phyloP scores from a whole-genome alignment of 2,329 filamentous ascomycete species.

The Colletotrichum eremochloae region DNA sequence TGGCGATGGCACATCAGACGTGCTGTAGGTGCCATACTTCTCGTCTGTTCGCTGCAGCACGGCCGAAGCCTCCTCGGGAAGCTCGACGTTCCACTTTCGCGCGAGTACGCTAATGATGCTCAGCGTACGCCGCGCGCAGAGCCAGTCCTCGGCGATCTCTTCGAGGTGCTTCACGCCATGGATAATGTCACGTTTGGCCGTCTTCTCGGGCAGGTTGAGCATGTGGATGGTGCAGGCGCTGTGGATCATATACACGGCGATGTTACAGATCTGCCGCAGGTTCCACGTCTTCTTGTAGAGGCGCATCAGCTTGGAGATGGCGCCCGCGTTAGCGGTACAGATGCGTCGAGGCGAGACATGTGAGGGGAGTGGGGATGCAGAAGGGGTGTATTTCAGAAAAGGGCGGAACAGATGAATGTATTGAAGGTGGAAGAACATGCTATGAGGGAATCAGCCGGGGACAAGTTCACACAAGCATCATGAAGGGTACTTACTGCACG shows the following conservation, averaged over 20 bases:
- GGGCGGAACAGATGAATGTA: conserved; percentile 97
- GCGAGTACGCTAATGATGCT: conserved; percentile 87
- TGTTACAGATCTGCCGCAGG: conserved; percentile 93
- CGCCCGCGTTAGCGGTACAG: conserved; percentile 89
- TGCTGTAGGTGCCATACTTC: conserved; percentile 81
- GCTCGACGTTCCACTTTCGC: conserved; percentile 88
- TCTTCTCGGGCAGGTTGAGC: conserved; percentile 93
- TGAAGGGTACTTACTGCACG: conserved; percentile 79
- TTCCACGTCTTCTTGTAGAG: conserved; percentile 95
- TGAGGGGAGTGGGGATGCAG: conserved; percentile 83
- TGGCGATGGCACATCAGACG: conserved; percentile 72
- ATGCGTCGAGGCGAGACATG: conserved; percentile 92
- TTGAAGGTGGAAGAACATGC: conserved; percentile 97
- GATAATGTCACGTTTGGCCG: conserved; percentile 87
- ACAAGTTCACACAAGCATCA: no score
- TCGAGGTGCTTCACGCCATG: conserved; percentile 93
- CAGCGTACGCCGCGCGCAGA: conserved; percentile 87
- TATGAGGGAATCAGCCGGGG: conserved; percentile 55
- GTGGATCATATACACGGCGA: conserved; percentile 95
- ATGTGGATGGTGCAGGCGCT: conserved; percentile 95
- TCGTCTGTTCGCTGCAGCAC: conserved; percentile 84
- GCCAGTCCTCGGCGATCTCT: conserved; percentile 96
- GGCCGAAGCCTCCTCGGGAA: conserved; percentile 84
- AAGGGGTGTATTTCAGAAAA: conserved; percentile 89
- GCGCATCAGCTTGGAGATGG: conserved; percentile 93